These are phyloP conservation scores for Scenedesmus sp. DNA, from an alignment of 163 green algal genomes.

Conservation along the genomic window DNA sequence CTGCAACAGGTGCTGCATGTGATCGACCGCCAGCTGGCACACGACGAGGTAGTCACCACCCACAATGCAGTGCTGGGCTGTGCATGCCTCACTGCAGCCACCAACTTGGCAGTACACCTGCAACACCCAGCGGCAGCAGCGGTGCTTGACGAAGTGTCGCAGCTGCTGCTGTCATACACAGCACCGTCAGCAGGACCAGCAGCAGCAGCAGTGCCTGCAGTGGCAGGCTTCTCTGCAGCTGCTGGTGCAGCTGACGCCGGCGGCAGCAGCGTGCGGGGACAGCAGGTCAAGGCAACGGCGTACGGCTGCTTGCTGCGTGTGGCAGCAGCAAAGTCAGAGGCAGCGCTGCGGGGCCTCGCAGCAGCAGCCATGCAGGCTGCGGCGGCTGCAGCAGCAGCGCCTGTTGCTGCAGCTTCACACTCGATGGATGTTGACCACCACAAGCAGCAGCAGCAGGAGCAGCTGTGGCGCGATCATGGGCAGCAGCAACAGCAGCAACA, in stretches of 20 bases:
- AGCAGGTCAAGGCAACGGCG: conserved; percentile 29
- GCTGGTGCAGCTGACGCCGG: not conserved
- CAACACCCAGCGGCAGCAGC: conserved; percentile 1
- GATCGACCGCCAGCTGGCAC: conserved; percentile 47
- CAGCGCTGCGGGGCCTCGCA: conserved; percentile 7
- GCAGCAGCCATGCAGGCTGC: conserved; percentile 17
- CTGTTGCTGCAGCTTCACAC: not conserved
- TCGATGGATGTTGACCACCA: not conserved
- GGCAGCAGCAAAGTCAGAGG: conserved; percentile 29
- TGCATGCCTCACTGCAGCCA: conserved; percentile 43
- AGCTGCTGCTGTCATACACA: conserved; percentile 37
- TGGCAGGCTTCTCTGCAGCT: not conserved
- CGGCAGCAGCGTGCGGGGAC: not conserved
- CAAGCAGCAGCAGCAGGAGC: conserved; percentile 27
- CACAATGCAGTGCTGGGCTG: conserved; percentile 42
- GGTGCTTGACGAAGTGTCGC: conserved; percentile 13
- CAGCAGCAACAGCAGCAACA: conserved; percentile 14
- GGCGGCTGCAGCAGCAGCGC: conserved; percentile 16
- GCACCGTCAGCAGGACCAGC: not conserved
- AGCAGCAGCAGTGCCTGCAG: conserved; percentile 8
- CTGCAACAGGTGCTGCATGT: conserved; percentile 17
- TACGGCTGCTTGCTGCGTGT: conserved; percentile 45
- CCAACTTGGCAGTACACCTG: conserved; percentile 28
- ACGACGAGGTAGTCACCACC: conserved; percentile 46
- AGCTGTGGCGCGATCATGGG: not conserved